These are phyloP conservation scores for Thyridium curvatum DNA, from an alignment of 2,329 filamentous ascomycete species.

Conservation along the genomic window DNA sequence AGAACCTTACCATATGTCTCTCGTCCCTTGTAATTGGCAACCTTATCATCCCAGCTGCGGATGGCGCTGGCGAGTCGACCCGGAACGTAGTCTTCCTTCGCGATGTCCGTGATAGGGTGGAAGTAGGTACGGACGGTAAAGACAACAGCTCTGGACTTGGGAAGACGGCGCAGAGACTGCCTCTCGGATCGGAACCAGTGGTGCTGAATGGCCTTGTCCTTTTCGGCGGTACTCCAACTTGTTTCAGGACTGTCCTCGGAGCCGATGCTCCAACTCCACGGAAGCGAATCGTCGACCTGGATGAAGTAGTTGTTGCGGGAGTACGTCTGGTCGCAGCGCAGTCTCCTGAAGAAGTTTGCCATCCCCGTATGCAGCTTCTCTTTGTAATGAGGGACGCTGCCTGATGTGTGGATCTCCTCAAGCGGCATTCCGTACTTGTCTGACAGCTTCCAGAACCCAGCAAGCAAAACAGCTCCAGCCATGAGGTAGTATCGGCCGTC, in stretches of 20 bases:
- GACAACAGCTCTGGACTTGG: slow-evolving; percentile 50
- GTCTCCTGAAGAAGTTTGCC: slow-evolving; percentile 71
- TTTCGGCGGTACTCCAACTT: slow-evolving; percentile 71
- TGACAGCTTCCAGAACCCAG: slow-evolving; percentile 76
- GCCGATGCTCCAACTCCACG: slow-evolving; percentile 74
- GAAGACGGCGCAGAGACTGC: slow-evolving; percentile 61
- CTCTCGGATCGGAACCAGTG: slow-evolving; percentile 75
- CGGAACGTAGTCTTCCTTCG: slow-evolving; percentile 67
- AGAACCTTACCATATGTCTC: slow-evolving; percentile 68
- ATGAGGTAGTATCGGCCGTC: slow-evolving; percentile 80
- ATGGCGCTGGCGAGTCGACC: slow-evolving; percentile 72
- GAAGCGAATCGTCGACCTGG: slow-evolving; percentile 71
- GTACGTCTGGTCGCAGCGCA: slow-evolving; percentile 60
- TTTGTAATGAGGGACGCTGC: slow-evolving; percentile 66
- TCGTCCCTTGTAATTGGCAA: slow-evolving; percentile 70
- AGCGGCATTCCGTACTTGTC: slow-evolving; percentile 79
- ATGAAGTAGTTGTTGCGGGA: slow-evolving; percentile 79
- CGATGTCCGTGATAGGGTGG: slow-evolving; percentile 61
- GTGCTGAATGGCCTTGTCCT: slow-evolving; percentile 64
- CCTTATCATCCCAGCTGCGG: slow-evolving; percentile 75
- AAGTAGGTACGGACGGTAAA: slow-evolving; percentile 83
- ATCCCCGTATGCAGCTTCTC: slow-evolving; percentile 71
- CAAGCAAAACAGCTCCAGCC: slow-evolving; percentile 67
- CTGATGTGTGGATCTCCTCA: slow-evolving; percentile 72
- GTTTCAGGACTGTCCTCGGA: slow-evolving; percentile 57